Conservation (phyloP, 192 early-diverging fungal species). For the Umbelopsis sp. region DNA sequence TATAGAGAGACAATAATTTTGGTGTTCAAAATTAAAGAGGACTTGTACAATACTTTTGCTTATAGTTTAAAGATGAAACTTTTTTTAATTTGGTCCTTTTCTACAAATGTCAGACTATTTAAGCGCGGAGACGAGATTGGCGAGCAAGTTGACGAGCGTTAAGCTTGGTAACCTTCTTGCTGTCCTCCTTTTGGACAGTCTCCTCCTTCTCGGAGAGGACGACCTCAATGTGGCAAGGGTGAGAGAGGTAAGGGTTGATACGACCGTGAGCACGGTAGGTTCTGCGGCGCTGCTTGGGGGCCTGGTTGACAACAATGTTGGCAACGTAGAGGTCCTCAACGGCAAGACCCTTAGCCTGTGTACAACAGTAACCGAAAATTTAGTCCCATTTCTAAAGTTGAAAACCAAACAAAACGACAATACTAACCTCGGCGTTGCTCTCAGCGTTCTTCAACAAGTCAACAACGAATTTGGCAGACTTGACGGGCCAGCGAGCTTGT, state of each 20-base stretch:
- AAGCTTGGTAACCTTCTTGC: constrained; percentile 51
- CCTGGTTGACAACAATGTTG: constrained; percentile 98
- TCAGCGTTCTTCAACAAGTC: constrained; percentile 97
- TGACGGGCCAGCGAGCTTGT: constrained; percentile 95
- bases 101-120: constrained; percentile 19
- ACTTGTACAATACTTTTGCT: not conserved
- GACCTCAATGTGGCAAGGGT: constrained; percentile 96
- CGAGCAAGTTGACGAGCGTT: constrained; percentile 59
- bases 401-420: not conserved
- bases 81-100: constrained; percentile 15
- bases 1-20: not conserved
- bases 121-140: constrained; percentile 42
- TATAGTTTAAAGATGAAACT: constrained; percentile 4
- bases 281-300: constrained; percentile 94
- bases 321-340: constrained; percentile 86
- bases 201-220: constrained; percentile 89
- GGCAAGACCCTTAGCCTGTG: constrained; percentile 86
- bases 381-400: not conserved
- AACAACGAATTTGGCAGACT: constrained; percentile 92
- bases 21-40: not conserved
- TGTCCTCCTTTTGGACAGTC: constrained; percentile 75
- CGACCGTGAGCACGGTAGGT: constrained; percentile 99
- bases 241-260: constrained; percentile 91
- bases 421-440: constrained; percentile 88
- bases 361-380: not conserved